phyloP scores from a whole-genome alignment of 2,329 filamentous ascomycete species.

The Hypomyces perniciosus region DNA sequence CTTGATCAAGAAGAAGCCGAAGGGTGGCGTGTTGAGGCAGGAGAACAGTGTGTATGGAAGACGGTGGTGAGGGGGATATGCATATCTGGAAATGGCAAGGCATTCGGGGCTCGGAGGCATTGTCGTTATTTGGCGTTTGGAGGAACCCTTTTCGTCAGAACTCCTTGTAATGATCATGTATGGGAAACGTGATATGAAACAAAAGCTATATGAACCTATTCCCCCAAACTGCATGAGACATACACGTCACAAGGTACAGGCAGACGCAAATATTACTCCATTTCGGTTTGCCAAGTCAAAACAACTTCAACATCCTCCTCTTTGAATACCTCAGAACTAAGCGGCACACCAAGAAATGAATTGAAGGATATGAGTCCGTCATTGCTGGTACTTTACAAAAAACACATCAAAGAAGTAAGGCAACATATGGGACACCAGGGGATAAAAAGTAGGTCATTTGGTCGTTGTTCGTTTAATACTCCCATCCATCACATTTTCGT shows the following conservation, averaged over 20 bases:
- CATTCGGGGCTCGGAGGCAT: not conserved
- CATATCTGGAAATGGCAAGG: not conserved
- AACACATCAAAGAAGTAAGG: not conserved
- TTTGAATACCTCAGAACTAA: no score
- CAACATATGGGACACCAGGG: not conserved
- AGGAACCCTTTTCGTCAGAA: no score
- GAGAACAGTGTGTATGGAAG: slow-evolving; percentile 37
- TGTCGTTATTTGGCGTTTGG: not conserved
- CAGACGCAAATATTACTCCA: no score
- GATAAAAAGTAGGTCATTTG: not conserved
- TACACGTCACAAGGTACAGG: no score
- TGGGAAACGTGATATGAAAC: no score
- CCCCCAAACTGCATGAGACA: no score
- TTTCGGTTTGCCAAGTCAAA: no score
- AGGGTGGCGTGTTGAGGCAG: slow-evolving; percentile 20
- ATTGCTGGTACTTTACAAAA: not conserved
- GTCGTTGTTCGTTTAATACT: not conserved
- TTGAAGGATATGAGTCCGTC: not conserved
- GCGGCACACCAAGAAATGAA: not conserved
- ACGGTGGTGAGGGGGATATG: slow-evolving; percentile 28
- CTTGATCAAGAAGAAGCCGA: slow-evolving; percentile 22
- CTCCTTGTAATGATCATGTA: no score
- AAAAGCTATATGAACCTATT: no score
- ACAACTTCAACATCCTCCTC: no score
- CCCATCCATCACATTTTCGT: not conserved